These are phyloP conservation scores for Colletotrichum sp. DNA, from an alignment of 2,329 filamentous ascomycete species.

Conservation along the genomic window DNA sequence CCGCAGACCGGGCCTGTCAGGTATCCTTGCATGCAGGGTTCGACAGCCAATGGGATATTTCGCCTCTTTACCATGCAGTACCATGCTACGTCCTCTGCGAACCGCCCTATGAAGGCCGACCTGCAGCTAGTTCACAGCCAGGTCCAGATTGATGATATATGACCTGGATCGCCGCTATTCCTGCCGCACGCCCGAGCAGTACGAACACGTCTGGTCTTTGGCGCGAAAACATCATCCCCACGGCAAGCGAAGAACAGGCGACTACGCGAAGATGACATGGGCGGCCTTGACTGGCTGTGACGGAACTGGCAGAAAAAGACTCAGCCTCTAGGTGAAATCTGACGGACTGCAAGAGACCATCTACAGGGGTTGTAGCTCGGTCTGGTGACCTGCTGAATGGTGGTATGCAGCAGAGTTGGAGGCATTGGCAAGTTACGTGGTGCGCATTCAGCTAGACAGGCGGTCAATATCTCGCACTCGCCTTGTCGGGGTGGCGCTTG, in stretches of 20 bases:
- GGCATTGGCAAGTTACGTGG: neutral
- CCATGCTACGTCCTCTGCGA: neutral
- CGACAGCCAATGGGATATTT: conserved; percentile 7
- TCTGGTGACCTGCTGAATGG: neutral
- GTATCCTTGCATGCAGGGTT: conserved; percentile 5
- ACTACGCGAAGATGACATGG: neutral
- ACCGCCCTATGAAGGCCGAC: neutral
- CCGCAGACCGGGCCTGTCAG: neutral
- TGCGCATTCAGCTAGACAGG: neutral
- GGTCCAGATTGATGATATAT: conserved; percentile 5
- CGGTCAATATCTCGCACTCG: neutral
- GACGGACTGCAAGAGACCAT: neutral
- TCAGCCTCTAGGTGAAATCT: neutral
- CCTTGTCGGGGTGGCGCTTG: neutral
- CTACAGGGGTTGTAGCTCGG: neutral
- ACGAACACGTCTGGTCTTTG: neutral
- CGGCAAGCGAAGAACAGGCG: neutral
- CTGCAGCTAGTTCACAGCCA: neutral
- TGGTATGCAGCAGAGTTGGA: neutral
- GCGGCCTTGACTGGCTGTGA: neutral
- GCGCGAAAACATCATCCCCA: neutral
- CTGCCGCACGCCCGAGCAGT: neutral
- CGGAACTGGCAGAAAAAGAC: neutral
- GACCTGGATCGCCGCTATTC: neutral
- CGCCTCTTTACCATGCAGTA: neutral